Conservation (phyloP, 495 filamentous ascomycete species). For the Penicillium macrosclerotiorum region DNA sequence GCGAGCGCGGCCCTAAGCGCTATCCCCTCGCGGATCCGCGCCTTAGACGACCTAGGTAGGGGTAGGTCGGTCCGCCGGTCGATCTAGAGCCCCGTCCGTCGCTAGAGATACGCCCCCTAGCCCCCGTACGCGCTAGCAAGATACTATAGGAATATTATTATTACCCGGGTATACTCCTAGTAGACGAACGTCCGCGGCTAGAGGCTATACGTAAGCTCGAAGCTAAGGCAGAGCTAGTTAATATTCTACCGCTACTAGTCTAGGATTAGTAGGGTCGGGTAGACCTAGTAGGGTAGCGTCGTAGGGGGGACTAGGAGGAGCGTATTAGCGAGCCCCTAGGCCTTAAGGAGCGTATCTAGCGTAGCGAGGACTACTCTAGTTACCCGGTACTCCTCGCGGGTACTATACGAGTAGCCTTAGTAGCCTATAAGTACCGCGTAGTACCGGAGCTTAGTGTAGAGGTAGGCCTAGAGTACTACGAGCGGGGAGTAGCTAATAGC, state of each 20-base stretch:
- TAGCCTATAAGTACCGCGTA: not conserved
- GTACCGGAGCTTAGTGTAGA: not conserved
- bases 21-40: not conserved
- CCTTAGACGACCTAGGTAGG: not conserved
- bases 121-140: not conserved
- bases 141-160: conserved; percentile 7
- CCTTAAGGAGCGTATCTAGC: too few relatives aligned
- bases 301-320: too few relatives aligned
- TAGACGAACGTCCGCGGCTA: not conserved
- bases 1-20: not conserved
- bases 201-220: conserved; percentile 7
- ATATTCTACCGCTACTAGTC: conserved; percentile 5
- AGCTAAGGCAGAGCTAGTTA: conserved; percentile 4
- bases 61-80: not conserved
- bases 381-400: not conserved
- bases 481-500: not conserved
- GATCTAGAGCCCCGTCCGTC: not conserved
- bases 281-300: not conserved
- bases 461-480: not conserved
- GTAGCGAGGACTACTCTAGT: not conserved
- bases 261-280: not conserved
- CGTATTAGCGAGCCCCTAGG: too few relatives aligned
- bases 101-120: not conserved
- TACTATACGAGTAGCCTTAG: not conserved
- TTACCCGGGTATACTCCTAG: conserved; percentile 3